phyloP scores from a whole-genome alignment of 1,139 yeast genomes.

The Yamadazyma pseudoaaseri region DNA sequence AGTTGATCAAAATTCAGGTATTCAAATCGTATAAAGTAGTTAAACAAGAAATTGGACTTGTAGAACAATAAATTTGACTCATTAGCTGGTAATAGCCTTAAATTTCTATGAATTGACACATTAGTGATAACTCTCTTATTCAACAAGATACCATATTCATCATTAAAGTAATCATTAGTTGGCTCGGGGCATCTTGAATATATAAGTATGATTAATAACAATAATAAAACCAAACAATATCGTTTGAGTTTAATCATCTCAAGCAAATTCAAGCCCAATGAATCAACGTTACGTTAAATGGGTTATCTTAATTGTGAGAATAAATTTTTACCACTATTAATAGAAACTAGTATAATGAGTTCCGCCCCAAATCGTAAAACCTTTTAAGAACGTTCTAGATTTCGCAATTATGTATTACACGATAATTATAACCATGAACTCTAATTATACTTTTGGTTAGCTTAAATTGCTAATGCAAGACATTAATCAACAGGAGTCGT shows the following conservation, averaged over 20 bases:
- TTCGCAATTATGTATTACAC: too few relatives aligned
- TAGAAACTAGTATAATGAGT: too few relatives aligned
- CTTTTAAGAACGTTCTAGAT: background rate
- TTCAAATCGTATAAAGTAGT: constrained; percentile 6
- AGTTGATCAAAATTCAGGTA: constrained; percentile 1
- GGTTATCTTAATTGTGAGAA: too few relatives aligned
- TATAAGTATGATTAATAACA: background rate
- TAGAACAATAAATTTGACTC: constrained; percentile 1
- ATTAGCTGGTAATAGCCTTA: constrained; percentile 1
- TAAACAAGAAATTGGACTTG: constrained; percentile 5
- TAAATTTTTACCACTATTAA: too few relatives aligned
- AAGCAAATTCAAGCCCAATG: too few relatives aligned
- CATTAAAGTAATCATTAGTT: constrained; percentile 4
- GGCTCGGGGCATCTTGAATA: constrained; percentile 1
- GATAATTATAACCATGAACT: too few relatives aligned
- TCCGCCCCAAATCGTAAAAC: background rate
- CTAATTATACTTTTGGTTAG: too few relatives aligned
- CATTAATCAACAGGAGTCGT: too few relatives aligned
- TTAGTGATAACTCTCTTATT: constrained; percentile 5
- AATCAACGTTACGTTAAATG: too few relatives aligned
- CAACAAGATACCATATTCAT: constrained; percentile 6
- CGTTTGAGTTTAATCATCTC: constrained; percentile 4
- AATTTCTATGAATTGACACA: constrained; percentile 3
- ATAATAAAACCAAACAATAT: background rate
- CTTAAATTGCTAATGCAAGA: too few relatives aligned